Percentiles rank a stretch among this genome's conserved stretches.
Conservation (phyloP, 345 rosid species). For the Anastatica hierochuntica region DNA sequence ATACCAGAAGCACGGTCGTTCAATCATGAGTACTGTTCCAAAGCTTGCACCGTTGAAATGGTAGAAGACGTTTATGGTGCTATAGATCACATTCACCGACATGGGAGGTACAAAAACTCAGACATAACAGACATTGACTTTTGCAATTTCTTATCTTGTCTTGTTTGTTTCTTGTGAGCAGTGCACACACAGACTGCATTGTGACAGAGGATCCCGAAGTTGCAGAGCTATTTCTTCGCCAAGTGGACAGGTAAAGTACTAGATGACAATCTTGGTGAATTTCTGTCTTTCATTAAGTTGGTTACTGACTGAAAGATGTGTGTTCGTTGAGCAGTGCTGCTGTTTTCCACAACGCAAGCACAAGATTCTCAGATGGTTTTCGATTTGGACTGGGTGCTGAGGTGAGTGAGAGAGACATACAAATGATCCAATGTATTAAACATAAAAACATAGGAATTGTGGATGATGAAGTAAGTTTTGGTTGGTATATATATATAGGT, state of each 20-base stretch:
- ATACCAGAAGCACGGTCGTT: constrained; percentile 53
- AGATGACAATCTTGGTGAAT: not conserved
- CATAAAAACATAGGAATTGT: not conserved
- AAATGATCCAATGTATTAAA: not conserved
- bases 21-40: constrained; percentile 75
- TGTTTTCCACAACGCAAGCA: constrained; percentile 96
- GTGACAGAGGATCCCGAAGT: constrained; percentile 62
- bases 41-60: constrained; percentile 84
- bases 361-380: constrained; percentile 95
- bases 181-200: constrained; percentile 94
- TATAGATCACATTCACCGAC: constrained; percentile 72
- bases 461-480: not conserved
- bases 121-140: not conserved
- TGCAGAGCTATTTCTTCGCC: constrained; percentile 67
- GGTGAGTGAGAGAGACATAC: constrained; percentile 37
- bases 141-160: not conserved
- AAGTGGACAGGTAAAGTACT: constrained; percentile 66
- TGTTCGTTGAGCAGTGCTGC: constrained; percentile 60
- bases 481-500: constrained; percentile 37
- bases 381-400: constrained; percentile 98
- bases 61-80: constrained; percentile 79
- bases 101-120: constrained; percentile 58
- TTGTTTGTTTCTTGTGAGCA: constrained; percentile 28
- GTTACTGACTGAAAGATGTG: constrained; percentile 5
- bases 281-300: not conserved